These are phyloP conservation scores for Pyrus communis DNA, from an alignment of 306 rosid genomes.

Conservation along the genomic window DNA sequence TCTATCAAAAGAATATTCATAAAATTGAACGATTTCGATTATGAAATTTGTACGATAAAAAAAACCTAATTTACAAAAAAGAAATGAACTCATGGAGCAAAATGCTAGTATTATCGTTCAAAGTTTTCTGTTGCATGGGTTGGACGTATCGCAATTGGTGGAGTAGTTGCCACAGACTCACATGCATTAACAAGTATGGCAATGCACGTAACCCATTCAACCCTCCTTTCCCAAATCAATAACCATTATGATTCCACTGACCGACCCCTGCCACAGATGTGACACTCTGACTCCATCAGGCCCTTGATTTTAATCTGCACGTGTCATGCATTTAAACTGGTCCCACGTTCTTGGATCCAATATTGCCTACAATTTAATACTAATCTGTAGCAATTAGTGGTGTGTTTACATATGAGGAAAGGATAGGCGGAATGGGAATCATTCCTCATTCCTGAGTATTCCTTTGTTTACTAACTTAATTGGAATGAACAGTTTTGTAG, in stretches of 20 bases:
- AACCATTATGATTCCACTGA: not conserved
- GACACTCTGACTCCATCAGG: slow-evolving; percentile 8
- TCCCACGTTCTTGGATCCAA: slow-evolving; percentile 6
- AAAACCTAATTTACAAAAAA: no score
- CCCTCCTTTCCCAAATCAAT: not conserved
- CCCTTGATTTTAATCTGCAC: slow-evolving; percentile 5
- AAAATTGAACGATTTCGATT: no score
- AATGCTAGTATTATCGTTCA: not conserved
- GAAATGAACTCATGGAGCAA: no score
- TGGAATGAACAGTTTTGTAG: no score
- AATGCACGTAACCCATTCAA: not conserved
- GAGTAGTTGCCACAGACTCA: not conserved
- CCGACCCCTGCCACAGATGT: not conserved
- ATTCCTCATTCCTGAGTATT: no score
- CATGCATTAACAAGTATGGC: not conserved
- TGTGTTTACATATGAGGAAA: no score
- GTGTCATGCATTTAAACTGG: slow-evolving; percentile 14
- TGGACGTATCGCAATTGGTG: not conserved
- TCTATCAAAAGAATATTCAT: no score
- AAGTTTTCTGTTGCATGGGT: not conserved
- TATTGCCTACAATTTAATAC: not conserved
- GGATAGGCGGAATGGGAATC: no score
- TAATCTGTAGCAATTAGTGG: not conserved
- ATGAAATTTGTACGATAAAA: no score
- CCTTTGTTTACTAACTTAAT: no score